Conservation (phyloP, 768 basidiomycete species). For the Rhizopogon salebrosus region DNA sequence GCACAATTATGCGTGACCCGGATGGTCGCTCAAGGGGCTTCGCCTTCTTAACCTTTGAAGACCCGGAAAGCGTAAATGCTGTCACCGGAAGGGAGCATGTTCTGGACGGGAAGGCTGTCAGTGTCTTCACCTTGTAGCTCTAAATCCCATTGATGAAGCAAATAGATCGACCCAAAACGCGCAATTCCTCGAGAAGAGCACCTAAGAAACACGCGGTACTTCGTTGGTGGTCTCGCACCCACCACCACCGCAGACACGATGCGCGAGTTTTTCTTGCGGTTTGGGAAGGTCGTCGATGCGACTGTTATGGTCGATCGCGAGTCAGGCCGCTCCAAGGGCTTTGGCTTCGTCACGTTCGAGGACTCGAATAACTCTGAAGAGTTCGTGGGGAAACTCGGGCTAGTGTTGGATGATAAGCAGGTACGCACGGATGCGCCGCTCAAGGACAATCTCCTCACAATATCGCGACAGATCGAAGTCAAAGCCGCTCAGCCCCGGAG, state of each 20-base stretch:
- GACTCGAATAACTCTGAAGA: conserved; percentile 58
- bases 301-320: conserved; percentile 86
- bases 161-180: conserved; percentile 82
- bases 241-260: conserved; percentile 66
- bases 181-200: conserved; percentile 84
- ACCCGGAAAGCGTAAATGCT: conserved; percentile 53
- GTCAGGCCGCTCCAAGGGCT: conserved; percentile 71
- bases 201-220: conserved; percentile 69
- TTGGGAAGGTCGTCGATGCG: conserved; percentile 77
- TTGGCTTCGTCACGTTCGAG: conserved; percentile 82
- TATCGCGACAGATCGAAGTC: conserved; percentile 61
- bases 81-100: conserved; percentile 66
- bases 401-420: conserved; percentile 73
- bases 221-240: conserved; percentile 73
- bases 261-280: conserved; percentile 63
- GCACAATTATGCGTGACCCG: conserved; percentile 83
- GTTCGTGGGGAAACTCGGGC: conserved; percentile 60
- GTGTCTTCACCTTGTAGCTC: conserved; percentile 13
- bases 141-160: not conserved
- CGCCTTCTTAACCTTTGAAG: conserved; percentile 80
- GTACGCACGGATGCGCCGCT: conserved; percentile 30
- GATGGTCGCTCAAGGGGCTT: conserved; percentile 74
- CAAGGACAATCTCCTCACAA: not conserved
- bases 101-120: conserved; percentile 75
- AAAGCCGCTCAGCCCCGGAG: conserved; percentile 74